Evolutionary conservation across 192 early-diverging fungal genomes (phyloP).

Genomic region (Dissophora globulifera): DNA sequence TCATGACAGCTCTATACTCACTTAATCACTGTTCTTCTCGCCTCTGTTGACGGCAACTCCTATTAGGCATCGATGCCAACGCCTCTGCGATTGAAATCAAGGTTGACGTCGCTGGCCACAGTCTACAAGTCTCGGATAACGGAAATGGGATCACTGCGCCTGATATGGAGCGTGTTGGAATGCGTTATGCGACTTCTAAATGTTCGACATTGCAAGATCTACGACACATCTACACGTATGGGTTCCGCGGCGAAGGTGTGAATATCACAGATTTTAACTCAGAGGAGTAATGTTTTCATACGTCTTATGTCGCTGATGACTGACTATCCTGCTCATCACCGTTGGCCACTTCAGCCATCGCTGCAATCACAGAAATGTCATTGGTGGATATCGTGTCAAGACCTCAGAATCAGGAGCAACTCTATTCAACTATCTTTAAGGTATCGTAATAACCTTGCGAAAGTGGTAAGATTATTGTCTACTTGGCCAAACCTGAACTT

Average conservation of each 20-base stretch:
- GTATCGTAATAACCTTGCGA: not conserved
- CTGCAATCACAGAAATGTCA: slow-evolving; percentile 41
- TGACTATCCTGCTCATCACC: no score
- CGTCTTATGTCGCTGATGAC: no score
- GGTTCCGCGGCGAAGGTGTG: slow-evolving; percentile 79
- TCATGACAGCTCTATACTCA: not conserved
- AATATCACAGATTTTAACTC: no score
- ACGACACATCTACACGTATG: slow-evolving; percentile 58
- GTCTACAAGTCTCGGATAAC: slow-evolving; percentile 70
- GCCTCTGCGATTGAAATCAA: slow-evolving; percentile 62
- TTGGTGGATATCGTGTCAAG: slow-evolving; percentile 36
- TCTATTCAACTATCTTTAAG: slow-evolving; percentile 30
- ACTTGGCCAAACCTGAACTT: not conserved
- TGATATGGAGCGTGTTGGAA: slow-evolving; percentile 61
- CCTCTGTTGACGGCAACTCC: no score
- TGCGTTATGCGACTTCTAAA: slow-evolving; percentile 70
- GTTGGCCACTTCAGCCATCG: slow-evolving; percentile 8
- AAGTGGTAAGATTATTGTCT: not conserved
- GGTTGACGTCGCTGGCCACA: slow-evolving; percentile 53
- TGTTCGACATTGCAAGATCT: slow-evolving; percentile 56
- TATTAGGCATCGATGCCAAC: slow-evolving; percentile 66
- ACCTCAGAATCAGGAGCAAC: slow-evolving; percentile 11
- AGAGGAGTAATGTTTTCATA: no score
- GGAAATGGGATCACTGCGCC: slow-evolving; percentile 65
- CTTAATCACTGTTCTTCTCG: no score